A percentile compares a stretch with the other conserved stretches of the same genome.
These are phyloP conservation scores for Volvox carteri DNA, from an alignment of 163 green algal genomes.

Conservation along the genomic window DNA sequence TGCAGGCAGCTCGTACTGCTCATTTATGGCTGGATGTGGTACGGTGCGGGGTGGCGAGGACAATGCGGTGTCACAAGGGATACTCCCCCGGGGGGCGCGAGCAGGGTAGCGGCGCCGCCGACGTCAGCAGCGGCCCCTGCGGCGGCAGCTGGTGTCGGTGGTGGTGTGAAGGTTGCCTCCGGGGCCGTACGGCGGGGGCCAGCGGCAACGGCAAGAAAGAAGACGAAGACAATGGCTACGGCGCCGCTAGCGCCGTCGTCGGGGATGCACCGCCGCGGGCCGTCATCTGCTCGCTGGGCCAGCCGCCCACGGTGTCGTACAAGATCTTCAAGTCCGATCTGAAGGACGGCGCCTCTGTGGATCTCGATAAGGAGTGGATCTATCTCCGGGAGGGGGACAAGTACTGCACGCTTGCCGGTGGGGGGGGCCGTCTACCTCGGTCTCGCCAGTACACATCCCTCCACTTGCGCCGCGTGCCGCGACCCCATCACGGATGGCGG, in stretches of 20 bases:
- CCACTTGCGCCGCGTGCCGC: too few species aligned
- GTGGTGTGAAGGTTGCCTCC: not conserved
- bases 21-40: not conserved
- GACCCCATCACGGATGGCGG: too few species aligned
- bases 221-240: too few species aligned
- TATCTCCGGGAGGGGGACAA: constrained; percentile 57
- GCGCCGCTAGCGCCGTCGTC: not conserved
- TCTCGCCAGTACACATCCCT: too few species aligned
- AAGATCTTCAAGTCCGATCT: constrained; percentile 12
- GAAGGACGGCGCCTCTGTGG: constrained; percentile 20
- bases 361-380: constrained; percentile 46
- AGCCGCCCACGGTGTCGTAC: constrained; percentile 10
- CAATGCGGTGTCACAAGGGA: too few species aligned
- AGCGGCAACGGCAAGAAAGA: not conserved
- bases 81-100: too few species aligned
- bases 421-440: too few species aligned
- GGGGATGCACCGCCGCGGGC: not conserved
- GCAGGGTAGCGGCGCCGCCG: too few species aligned
- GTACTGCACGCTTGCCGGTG: constrained; percentile 50
- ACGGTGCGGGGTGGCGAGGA: too few species aligned
- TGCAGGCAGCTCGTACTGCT: too few species aligned
- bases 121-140: too few species aligned
- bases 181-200: not conserved
- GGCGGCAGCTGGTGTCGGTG: too few species aligned
- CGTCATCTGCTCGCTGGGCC: constrained; percentile 30